Evolutionary conservation across 345 rosid genomes (phyloP).

Genomic region (Aquilaria yunnanensis): DNA sequence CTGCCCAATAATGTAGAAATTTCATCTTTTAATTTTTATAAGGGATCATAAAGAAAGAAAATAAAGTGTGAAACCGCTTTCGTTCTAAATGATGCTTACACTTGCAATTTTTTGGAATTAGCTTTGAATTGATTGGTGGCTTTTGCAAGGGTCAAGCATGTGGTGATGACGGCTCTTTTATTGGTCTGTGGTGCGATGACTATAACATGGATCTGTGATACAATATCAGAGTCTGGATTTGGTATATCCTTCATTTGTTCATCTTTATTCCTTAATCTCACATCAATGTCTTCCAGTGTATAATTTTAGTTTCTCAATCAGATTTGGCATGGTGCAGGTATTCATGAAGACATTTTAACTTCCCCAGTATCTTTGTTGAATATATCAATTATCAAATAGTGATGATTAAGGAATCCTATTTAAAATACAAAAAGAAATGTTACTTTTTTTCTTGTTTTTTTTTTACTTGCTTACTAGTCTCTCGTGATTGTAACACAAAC

Average conservation of each 20-base stretch:
- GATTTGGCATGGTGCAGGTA: too few species aligned
- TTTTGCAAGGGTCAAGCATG: conserved; percentile 72
- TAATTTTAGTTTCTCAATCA: too few species aligned
- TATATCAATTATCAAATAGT: too few species aligned
- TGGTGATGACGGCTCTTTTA: conserved; percentile 64
- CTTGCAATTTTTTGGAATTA: not conserved
- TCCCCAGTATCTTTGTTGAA: too few species aligned
- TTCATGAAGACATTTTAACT: too few species aligned
- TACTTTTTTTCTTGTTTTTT: too few species aligned
- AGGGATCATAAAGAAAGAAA: not conserved
- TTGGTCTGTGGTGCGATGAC: conserved; percentile 96
- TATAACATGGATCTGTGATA: conserved; percentile 92
- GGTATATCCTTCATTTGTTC: conserved; percentile 35
- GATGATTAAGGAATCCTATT: too few species aligned
- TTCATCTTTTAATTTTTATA: not conserved
- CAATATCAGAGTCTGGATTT: conserved; percentile 91
- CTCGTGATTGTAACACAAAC: too few species aligned
- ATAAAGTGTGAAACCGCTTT: not conserved
- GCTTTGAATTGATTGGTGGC: conserved; percentile 4
- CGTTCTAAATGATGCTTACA: not conserved
- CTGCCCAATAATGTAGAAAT: not conserved
- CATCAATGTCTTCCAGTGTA: too few species aligned
- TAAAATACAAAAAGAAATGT: too few species aligned
- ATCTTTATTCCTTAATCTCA: not conserved
- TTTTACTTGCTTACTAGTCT: too few species aligned